Evolutionary conservation across 1,284 basidiomycete species (phyloP).

Genomic region (Grifola frondosa): DNA sequence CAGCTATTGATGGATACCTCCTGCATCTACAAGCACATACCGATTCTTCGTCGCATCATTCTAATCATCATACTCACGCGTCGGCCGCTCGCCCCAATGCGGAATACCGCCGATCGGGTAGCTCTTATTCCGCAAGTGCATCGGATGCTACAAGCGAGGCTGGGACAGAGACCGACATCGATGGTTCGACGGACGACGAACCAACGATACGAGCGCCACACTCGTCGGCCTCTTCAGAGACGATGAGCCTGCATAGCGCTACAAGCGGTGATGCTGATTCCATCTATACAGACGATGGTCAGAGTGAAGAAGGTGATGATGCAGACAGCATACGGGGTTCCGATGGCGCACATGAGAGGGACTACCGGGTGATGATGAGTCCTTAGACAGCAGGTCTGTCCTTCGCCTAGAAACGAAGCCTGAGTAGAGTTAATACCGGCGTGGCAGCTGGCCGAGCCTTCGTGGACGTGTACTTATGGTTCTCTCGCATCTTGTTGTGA

Average conservation of each 20-base stretch:
- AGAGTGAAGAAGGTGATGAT: constrained; percentile 19
- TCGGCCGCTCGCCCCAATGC: constrained; percentile 21
- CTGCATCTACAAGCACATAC: constrained; percentile 30
- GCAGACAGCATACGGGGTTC: background rate
- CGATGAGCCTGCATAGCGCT: constrained; percentile 36
- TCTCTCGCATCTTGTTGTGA: too few relatives aligned
- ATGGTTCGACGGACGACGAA: constrained; percentile 69
- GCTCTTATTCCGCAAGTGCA: constrained; percentile 24
- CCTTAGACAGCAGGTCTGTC: constrained; percentile 9
- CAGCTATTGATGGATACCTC: constrained; percentile 51
- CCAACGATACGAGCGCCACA: constrained; percentile 65
- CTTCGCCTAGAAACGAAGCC: too few relatives aligned
- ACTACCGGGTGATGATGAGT: constrained; percentile 24
- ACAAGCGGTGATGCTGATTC: constrained; percentile 32
- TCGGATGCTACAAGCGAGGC: constrained; percentile 37
- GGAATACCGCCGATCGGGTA: constrained; percentile 22
- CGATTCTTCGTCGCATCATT: constrained; percentile 9
- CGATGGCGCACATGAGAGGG: constrained; percentile 11
- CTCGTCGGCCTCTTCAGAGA: constrained; percentile 37
- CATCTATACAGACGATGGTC: constrained; percentile 26
- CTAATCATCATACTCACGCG: constrained; percentile 8
- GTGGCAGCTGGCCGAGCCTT: too few relatives aligned
- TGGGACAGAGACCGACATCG: constrained; percentile 50
- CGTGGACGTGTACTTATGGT: too few relatives aligned
- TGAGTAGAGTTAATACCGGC: too few relatives aligned